Evolutionary conservation across 169 alveolate genomes (phyloP).

Genomic region (Eimeria praecox): DNA sequence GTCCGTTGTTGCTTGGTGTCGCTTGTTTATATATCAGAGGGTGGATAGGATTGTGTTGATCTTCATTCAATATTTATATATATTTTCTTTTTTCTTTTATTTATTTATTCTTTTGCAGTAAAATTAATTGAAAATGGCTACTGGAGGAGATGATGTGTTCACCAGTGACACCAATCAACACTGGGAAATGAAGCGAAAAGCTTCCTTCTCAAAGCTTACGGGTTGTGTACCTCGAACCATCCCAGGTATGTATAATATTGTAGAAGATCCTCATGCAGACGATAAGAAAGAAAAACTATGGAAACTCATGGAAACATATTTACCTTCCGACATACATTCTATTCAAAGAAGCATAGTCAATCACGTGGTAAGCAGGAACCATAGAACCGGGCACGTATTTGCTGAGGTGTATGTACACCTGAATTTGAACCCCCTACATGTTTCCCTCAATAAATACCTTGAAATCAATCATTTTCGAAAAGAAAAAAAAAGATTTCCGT

Average conservation of each 20-base stretch:
- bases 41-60: neutral
- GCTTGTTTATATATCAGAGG: neutral
- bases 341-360: slow-evolving; percentile 93
- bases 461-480: neutral
- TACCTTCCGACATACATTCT: slow-evolving; percentile 89
- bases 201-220: slow-evolving; percentile 88
- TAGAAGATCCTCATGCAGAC: slow-evolving; percentile 86
- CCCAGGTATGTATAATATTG: slow-evolving; percentile 86
- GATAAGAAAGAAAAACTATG: slow-evolving; percentile 89
- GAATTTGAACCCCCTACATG: neutral
- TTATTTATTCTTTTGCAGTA: neutral
- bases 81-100: neutral
- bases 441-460: neutral
- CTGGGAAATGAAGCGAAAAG: slow-evolving; percentile 90
- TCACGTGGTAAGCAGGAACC: slow-evolving; percentile 82
- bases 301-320: slow-evolving; percentile 91
- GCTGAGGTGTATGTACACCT: slow-evolving; percentile 51
- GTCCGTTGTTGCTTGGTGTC: neutral
- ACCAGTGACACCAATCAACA: slow-evolving; percentile 70
- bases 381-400: too few species aligned
- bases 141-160: slow-evolving; percentile 53
- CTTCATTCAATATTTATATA: neutral
- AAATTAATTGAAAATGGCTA: slow-evolving; percentile 30
- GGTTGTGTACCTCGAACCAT: slow-evolving; percentile 85
- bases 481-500: neutral